Evolutionary conservation across 2,329 filamentous ascomycete species (phyloP), one percentile per base, ranked within the genome.

Genomic region (Exophiala sp.): DNA sequence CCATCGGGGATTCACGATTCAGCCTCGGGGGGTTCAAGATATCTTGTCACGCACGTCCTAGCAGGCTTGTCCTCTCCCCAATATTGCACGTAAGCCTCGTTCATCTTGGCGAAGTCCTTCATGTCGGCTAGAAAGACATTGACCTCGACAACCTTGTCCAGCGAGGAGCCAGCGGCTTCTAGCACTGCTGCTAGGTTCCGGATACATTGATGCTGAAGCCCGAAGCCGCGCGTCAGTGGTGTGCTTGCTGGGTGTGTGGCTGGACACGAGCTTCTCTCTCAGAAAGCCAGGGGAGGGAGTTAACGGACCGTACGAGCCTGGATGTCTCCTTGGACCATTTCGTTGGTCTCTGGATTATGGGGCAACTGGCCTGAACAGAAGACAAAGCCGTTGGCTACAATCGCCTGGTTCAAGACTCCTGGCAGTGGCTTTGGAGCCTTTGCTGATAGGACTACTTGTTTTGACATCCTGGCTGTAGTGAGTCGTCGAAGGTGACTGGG

Each of bases 31-130:
- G n/a, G n/a, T n/a, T n/a, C n/a, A n/a, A n/a, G n/a, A n/a, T n/a
- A n/a, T n/a, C n/a, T n/a, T n/a, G n/a, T n/a, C 14, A 19, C 34
- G 6, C 34, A 37, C 52, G 48, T 55, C 40, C 54, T 51, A 6
- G 47, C 55, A 14, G 88, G 88, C 78, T 88, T 90, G 6, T 65
- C 53, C 52, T 65, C 65, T 2, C 64, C 63, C 64, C 62, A 90
- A 76, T 82, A 88, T 71, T 88, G 83, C n/a, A 27, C 49, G 34
- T 93, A 95, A 63, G 87, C 84, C 59, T 77, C 77, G 71, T 95
- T 95, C 85, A 95, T 88, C 66, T 82, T 81, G 68, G 70, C 73
- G 62, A 84, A 86, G 63, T 85, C 72, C 43, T 76, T 70, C 81
- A 86, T 85, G 48, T 76, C 73, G 1, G 77, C 77, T 18, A 86